phyloP scores from a whole-genome alignment of 2,329 filamentous ascomycete species.

The Dactylonectria estremocensis region DNA sequence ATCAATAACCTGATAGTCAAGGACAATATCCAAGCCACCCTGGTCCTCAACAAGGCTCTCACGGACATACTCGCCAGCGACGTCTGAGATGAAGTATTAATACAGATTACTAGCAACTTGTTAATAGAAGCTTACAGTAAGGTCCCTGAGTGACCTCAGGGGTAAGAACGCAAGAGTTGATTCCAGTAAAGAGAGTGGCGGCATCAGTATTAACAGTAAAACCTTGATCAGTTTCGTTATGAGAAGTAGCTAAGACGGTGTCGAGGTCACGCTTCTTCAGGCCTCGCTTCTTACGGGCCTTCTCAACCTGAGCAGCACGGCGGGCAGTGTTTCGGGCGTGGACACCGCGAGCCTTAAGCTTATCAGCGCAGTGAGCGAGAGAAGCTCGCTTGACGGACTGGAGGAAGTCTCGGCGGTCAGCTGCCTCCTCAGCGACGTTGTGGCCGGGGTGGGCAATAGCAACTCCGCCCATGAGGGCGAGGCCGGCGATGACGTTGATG shows the following conservation, averaged over 20 bases:
- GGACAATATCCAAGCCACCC: conserved; percentile 56
- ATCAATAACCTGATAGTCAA: conserved; percentile 63
- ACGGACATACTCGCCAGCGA: conserved; percentile 52
- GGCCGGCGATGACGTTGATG: conserved; percentile 32
- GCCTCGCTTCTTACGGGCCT: conserved; percentile 59
- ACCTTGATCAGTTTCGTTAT: conserved; percentile 55
- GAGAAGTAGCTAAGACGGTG: conserved; percentile 51
- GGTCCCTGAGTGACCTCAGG: conserved; percentile 68
- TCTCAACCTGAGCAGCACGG: conserved; percentile 58
- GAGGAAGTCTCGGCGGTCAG: conserved; percentile 63
- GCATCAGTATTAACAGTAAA: conserved; percentile 51
- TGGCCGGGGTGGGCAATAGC: conserved; percentile 64
- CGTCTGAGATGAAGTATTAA: conserved; percentile 40
- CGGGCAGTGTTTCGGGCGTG: conserved; percentile 61
- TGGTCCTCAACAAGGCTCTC: conserved; percentile 59
- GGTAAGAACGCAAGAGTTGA: conserved; percentile 62
- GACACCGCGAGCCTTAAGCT: conserved; percentile 64
- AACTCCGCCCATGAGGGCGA: conserved; percentile 33
- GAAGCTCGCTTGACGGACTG: conserved; percentile 56
- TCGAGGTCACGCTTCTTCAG: conserved; percentile 53
- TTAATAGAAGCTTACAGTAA: conserved; percentile 48
- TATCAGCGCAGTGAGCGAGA: conserved; percentile 62
- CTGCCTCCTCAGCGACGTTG: conserved; percentile 63
- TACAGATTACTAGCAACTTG: not conserved
- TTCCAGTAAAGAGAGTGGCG: conserved; percentile 55